Percentiles rank a stretch among this genome's conserved stretches.
These are phyloP conservation scores for Ceratobasidium sp. DNA, from an alignment of 1,284 basidiomycete genomes.

Conservation along the genomic window DNA sequence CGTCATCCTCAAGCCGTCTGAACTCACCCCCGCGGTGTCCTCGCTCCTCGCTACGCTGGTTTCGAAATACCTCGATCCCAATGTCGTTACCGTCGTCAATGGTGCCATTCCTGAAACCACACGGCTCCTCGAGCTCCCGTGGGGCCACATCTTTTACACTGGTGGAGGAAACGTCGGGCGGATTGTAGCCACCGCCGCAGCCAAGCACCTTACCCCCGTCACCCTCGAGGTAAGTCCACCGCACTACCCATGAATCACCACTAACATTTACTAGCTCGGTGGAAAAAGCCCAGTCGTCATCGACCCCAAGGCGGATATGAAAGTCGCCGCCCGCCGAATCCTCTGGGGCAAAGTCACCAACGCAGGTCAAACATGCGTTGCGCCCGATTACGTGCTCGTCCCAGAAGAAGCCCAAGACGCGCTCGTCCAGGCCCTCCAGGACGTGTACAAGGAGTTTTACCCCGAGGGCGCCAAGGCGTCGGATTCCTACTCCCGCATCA, in stretches of 20 bases:
- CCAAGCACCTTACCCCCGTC: slow-evolving; percentile 83
- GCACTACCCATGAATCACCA: background rate
- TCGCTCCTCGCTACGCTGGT: slow-evolving; percentile 75
- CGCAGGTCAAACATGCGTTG: slow-evolving; percentile 74
- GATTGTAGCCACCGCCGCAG: slow-evolving; percentile 83
- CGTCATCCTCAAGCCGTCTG: slow-evolving; percentile 80
- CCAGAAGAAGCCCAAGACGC: slow-evolving; percentile 57
- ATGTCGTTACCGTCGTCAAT: slow-evolving; percentile 74
- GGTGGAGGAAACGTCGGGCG: slow-evolving; percentile 74
- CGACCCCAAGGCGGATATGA: slow-evolving; percentile 68
- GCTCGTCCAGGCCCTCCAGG: slow-evolving; percentile 61
- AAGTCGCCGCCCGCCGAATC: slow-evolving; percentile 64
- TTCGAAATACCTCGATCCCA: slow-evolving; percentile 81
- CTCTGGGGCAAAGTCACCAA: slow-evolving; percentile 84
- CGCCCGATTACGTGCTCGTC: slow-evolving; percentile 69
- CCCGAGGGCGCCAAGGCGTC: slow-evolving; percentile 54
- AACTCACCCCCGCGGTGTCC: slow-evolving; percentile 71
- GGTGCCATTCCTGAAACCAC: slow-evolving; percentile 79
- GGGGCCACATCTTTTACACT: slow-evolving; percentile 81
- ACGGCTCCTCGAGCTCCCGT: slow-evolving; percentile 76
- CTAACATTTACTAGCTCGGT: slow-evolving; percentile 57
- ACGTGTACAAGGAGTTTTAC: slow-evolving; percentile 51
- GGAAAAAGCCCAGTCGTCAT: slow-evolving; percentile 87
- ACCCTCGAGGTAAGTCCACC: slow-evolving; percentile 69
- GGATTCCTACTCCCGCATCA: slow-evolving; percentile 55